Conservation (phyloP, 345 rosid genomes). For the Dipteronia dyeriana region DNA sequence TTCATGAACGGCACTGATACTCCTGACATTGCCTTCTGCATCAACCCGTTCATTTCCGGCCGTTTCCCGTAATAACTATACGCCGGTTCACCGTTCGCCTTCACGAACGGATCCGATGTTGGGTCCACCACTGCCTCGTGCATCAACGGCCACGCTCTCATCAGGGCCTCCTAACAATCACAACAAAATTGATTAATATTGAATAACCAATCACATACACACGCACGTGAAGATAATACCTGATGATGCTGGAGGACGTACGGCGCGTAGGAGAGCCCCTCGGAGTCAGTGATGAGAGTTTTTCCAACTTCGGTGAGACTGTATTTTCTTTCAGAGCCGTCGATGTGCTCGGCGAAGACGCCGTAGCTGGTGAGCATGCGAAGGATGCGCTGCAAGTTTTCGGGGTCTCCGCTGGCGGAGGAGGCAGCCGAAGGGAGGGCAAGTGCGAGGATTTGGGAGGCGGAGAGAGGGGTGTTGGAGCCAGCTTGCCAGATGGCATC, state of each 20-base stretch:
- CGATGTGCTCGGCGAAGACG: constrained; percentile 68
- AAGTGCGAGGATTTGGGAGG: constrained; percentile 68
- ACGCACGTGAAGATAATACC: constrained; percentile 20
- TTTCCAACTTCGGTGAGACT: constrained; percentile 73
- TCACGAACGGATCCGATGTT: constrained; percentile 66
- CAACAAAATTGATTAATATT: too few species aligned
- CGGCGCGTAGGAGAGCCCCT: constrained; percentile 72
- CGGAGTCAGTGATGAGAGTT: constrained; percentile 69
- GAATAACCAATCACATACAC: background rate
- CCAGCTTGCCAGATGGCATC: constrained; percentile 89
- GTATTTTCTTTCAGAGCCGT: constrained; percentile 47
- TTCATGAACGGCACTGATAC: constrained; percentile 89
- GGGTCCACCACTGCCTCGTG: constrained; percentile 80
- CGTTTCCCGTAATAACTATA: constrained; percentile 70
- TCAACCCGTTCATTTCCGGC: constrained; percentile 80
- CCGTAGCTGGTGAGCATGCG: constrained; percentile 82
- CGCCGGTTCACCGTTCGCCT: constrained; percentile 70
- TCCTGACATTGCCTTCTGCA: constrained; percentile 92
- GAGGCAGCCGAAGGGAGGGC: constrained; percentile 28
- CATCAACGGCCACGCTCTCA: constrained; percentile 78
- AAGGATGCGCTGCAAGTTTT: constrained; percentile 81
- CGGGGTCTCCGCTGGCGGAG: constrained; percentile 45
- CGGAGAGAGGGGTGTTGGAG: constrained; percentile 69
- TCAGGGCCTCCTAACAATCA: constrained; percentile 51
- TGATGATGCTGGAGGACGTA: constrained; percentile 96